phyloP scores from a whole-genome alignment of 345 rosid genomes.

The Melastoma malabathricum region DNA sequence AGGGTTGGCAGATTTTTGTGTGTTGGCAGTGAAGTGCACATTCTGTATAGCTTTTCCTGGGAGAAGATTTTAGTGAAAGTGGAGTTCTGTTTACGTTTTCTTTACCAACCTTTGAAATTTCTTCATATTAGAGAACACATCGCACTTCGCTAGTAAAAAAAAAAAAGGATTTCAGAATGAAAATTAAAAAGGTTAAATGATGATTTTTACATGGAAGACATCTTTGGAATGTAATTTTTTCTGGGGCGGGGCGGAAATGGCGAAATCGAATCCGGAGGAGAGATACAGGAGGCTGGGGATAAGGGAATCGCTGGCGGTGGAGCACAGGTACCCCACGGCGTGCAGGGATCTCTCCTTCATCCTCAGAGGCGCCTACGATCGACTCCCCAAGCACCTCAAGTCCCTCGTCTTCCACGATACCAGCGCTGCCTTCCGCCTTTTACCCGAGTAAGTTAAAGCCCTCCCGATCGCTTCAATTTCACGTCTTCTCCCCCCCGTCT shows the following conservation, averaged over 20 bases:
- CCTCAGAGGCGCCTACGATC: slow-evolving; percentile 29
- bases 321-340: slow-evolving; percentile 43
- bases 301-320: slow-evolving; percentile 28
- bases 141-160: too few species aligned
- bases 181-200: too few species aligned
- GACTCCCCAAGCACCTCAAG: slow-evolving; percentile 48
- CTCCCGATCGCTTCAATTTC: background rate
- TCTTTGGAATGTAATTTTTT: too few species aligned
- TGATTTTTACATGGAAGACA: too few species aligned
- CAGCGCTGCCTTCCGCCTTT: slow-evolving; percentile 63
- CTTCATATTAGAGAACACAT: too few species aligned
- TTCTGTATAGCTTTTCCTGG: too few species aligned
- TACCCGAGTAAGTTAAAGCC: slow-evolving; percentile 63
- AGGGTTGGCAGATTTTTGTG: too few species aligned
- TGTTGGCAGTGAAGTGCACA: too few species aligned
- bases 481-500: background rate
- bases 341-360: slow-evolving; percentile 61
- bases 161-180: too few species aligned
- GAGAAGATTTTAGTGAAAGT: too few species aligned
- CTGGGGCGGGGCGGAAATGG: background rate
- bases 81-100: too few species aligned
- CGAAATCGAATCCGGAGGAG: slow-evolving; percentile 31
- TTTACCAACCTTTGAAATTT: too few species aligned
- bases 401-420: slow-evolving; percentile 49
- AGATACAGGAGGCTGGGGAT: slow-evolving; percentile 44